A percentile compares a stretch with the other conserved stretches of the same genome.
Evolutionary conservation across 352 stramenopile species (phyloP).

Genomic region (Phytopythium helicoides): DNA sequence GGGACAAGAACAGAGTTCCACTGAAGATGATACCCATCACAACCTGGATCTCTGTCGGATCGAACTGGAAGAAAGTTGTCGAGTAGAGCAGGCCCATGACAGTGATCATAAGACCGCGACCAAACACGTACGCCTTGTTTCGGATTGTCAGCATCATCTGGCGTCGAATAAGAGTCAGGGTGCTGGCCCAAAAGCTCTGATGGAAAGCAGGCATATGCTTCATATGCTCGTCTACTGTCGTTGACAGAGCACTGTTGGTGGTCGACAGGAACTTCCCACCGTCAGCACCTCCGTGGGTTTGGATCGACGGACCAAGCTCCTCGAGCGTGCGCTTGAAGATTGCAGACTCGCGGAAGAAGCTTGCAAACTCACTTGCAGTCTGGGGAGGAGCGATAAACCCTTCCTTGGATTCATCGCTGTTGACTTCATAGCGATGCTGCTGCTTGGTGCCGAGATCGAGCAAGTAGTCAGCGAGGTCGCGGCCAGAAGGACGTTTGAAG

Average conservation of each 20-base stretch:
- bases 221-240: conserved; percentile 58
- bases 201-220: conserved; percentile 26
- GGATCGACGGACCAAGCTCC: no score
- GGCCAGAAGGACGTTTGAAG: no score
- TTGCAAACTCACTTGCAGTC: conserved; percentile 31
- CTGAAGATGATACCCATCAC: conserved; percentile 83
- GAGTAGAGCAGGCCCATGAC: no score
- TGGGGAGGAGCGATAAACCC: no score
- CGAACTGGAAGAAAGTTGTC: no score
- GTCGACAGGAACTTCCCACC: conserved; percentile 76
- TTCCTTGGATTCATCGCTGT: conserved; percentile 10
- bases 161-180: conserved; percentile 35
- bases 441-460: conserved; percentile 49
- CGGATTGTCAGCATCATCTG: conserved; percentile 64
- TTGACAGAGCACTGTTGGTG: conserved; percentile 81
- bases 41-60: no score
- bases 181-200: conserved; percentile 5
- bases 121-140: conserved; percentile 47
- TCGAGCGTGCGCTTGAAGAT: no score
- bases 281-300: no score
- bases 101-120: no score
- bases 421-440: conserved; percentile 19
- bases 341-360: conserved; percentile 31
- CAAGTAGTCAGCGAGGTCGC: no score
- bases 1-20: conserved; percentile 38